phyloP scores from a whole-genome alignment of 257 asterid genomes.

The Eucommia ulmoides region DNA sequence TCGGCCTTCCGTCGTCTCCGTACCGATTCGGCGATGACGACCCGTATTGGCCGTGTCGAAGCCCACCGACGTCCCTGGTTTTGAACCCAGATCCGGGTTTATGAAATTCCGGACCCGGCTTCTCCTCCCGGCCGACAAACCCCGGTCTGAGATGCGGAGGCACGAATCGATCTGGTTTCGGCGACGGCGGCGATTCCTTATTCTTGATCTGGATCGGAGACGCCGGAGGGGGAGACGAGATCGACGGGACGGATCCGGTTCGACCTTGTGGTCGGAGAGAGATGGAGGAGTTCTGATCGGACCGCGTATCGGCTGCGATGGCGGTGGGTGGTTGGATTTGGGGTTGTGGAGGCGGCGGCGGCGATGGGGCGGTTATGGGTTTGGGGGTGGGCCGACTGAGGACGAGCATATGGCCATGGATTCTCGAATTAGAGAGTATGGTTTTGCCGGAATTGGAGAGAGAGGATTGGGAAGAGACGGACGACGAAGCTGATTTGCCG shows the following conservation, averaged over 20 bases:
- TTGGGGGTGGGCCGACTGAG: constrained; percentile 59
- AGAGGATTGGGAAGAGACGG: constrained; percentile 10
- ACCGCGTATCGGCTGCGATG: background rate
- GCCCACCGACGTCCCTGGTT: constrained; percentile 17
- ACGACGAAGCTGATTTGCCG: constrained; percentile 23
- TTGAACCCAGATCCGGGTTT: constrained; percentile 30
- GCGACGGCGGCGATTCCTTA: constrained; percentile 10
- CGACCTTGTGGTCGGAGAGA: constrained; percentile 65
- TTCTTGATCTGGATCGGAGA: constrained; percentile 23
- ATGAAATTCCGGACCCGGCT: constrained; percentile 33
- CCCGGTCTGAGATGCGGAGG: constrained; percentile 86
- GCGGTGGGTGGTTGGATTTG: constrained; percentile 4
- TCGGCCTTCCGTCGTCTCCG: constrained; percentile 46
- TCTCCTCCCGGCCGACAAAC: constrained; percentile 62
- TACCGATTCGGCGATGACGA: constrained; percentile 18
- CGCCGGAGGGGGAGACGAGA: constrained; percentile 21
- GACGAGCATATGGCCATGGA: constrained; percentile 83
- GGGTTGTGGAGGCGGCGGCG: constrained; percentile 12
- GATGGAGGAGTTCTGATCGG: constrained; percentile 20
- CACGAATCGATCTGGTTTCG: constrained; percentile 46
- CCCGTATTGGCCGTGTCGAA: constrained; percentile 20
- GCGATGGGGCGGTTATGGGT: constrained; percentile 30
- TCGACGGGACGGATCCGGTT: constrained; percentile 40
- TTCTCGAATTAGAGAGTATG: constrained; percentile 41
- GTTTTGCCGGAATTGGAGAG: constrained; percentile 25